Evolutionary conservation across 345 rosid species (phyloP), one percentile per base, ranked within the genome.

Genomic region (Populus simonii): DNA sequence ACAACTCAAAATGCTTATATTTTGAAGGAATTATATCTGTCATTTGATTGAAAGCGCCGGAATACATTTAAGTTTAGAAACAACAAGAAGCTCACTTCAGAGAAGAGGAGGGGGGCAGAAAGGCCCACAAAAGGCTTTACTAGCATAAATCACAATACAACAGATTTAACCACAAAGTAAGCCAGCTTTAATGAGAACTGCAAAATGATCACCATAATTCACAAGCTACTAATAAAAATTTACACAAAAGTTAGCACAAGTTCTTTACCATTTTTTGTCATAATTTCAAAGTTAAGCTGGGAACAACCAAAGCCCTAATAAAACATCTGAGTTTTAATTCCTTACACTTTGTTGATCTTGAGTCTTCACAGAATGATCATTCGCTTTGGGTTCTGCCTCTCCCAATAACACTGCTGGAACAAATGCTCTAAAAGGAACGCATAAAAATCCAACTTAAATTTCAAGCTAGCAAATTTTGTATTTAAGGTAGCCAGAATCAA

Each of bases 351-450:
- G 78, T 81, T 89, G 95, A 51, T 94, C 97, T 84, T 86, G 93
- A 55, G 80, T 79, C 88, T 90, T 94, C 66, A 84, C 82, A 66
- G 92, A 85, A 80, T 91, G 97, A 74, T 95, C 99, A 77, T 51
- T 95, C 71, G 71, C 88, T 87, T 93, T 93, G 27, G 89, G 80
- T 81, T 96, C 98, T 4, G 92, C 88, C 86, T 96, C 99, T 78
- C 94, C 99, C 84, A 96, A 84, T 76, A 96, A 82, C 70, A 96
- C 98, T 69, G 98, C 98, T 72, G 99, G 99, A 85, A 94, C 98
- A 87, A 96, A 96, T 86, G 98, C 98, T 88, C 99, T 96, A 78
- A 71, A 49, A 89, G 69, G 80, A 75, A 83, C 68, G 82, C 68
- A 70, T 33, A 86, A 17, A 51, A 63, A 39, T 39, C 65, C 29